phyloP scores from a whole-genome alignment of 768 basidiomycete species.

The Clathrus columnatus region DNA sequence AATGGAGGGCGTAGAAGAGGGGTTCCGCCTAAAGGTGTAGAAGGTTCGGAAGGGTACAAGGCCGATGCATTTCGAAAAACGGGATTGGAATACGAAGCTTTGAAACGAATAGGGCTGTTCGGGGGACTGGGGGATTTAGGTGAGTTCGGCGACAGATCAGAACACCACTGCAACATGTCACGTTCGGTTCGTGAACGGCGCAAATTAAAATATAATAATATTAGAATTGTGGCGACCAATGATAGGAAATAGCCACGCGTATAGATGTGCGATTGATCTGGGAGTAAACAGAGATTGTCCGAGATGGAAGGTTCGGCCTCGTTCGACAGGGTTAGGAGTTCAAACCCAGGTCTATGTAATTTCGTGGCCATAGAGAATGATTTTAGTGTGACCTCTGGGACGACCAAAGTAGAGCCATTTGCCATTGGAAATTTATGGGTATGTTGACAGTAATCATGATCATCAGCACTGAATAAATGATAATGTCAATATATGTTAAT shows the following conservation, averaged over 20 bases:
- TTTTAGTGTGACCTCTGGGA: slow-evolving; percentile 79
- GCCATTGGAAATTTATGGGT: slow-evolving; percentile 32
- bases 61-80: slow-evolving; percentile 7
- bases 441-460: slow-evolving; percentile 92
- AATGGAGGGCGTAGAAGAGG: background rate
- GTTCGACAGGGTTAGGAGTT: slow-evolving; percentile 66
- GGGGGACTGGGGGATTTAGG: slow-evolving; percentile 5
- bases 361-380: slow-evolving; percentile 88
- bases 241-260: slow-evolving; percentile 63
- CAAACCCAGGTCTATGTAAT: slow-evolving; percentile 77
- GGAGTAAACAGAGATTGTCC: slow-evolving; percentile 68
- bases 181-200: slow-evolving; percentile 12
- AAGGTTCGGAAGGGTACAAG: background rate
- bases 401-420: slow-evolving; percentile 19
- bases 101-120: slow-evolving; percentile 3
- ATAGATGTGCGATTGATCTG: slow-evolving; percentile 79
- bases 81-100: slow-evolving; percentile 3
- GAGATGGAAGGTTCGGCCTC: slow-evolving; percentile 35
- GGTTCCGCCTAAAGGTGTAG: slow-evolving; percentile 8
- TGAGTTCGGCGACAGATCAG: background rate
- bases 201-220: slow-evolving; percentile 38
- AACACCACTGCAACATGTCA: slow-evolving; percentile 1
- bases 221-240: slow-evolving; percentile 46
- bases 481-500: background rate
- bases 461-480: slow-evolving; percentile 64